These are phyloP conservation scores for Phytophthora pini DNA, from an alignment of 352 stramenopile genomes.

Conservation along the genomic window DNA sequence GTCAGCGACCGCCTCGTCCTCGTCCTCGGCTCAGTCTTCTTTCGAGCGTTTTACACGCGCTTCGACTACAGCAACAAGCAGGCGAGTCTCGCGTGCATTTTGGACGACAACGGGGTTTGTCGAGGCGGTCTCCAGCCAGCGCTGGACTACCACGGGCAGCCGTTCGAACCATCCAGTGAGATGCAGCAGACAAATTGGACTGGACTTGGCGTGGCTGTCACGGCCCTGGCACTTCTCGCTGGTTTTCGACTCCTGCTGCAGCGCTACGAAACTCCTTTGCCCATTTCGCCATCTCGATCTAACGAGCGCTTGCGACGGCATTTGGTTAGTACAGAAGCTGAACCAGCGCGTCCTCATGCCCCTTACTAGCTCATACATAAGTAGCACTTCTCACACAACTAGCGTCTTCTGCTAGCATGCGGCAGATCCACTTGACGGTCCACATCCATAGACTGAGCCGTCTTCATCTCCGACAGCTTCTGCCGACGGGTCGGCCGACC, in stretches of 20 bases:
- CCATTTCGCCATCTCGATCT: background rate
- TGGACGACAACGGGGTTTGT: constrained; percentile 13
- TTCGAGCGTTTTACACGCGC: constrained; percentile 24
- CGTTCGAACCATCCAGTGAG: constrained; percentile 1
- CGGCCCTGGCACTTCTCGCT: constrained; percentile 16
- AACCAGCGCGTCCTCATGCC: too few species aligned
- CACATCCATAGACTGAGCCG: too few species aligned
- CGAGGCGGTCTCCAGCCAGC: constrained; percentile 14
- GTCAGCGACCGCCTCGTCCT: constrained; percentile 19
- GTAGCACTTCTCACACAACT: too few species aligned
- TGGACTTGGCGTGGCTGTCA: constrained; percentile 9
- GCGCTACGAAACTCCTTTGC: background rate
- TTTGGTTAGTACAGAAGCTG: too few species aligned
- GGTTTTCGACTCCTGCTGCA: constrained; percentile 15
- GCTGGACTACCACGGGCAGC: constrained; percentile 18
- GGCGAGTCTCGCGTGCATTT: constrained; percentile 22
- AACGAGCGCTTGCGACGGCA: too few species aligned
- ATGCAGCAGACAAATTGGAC: background rate
- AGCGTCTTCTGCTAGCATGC: too few species aligned
- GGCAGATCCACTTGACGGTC: too few species aligned
- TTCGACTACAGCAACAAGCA: constrained; percentile 33
- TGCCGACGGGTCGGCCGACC: too few species aligned
- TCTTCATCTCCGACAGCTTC: too few species aligned
- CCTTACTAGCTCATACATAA: too few species aligned
- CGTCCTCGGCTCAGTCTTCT: constrained; percentile 33